A percentile compares a stretch with the other conserved stretches of the same genome.
Conservation (phyloP, 1,139 yeast genomes). For the Pichia kudriavzevii region DNA sequence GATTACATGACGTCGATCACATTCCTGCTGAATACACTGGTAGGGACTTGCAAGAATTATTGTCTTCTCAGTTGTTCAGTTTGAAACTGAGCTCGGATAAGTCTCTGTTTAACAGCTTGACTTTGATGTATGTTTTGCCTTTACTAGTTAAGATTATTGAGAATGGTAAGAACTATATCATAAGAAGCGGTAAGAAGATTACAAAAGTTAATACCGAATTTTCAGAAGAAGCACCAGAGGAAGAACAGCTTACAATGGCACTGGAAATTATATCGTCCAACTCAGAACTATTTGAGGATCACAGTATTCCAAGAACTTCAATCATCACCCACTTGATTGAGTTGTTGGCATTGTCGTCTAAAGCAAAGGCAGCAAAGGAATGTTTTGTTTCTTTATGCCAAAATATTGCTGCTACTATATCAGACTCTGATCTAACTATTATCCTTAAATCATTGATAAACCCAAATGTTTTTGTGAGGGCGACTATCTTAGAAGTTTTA, state of each 20-base stretch:
- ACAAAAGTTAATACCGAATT: constrained; percentile 47
- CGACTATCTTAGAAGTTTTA: constrained; percentile 70
- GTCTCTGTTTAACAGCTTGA: constrained; percentile 57
- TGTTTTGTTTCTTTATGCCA: constrained; percentile 72
- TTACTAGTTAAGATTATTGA: constrained; percentile 56
- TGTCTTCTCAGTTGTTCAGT: constrained; percentile 54
- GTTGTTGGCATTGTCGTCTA: constrained; percentile 65
- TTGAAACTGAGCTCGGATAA: constrained; percentile 71
- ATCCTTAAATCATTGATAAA: constrained; percentile 49
- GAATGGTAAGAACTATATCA: constrained; percentile 48
- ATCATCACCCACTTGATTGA: constrained; percentile 57
- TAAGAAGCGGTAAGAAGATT: constrained; percentile 38
- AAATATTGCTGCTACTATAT: constrained; percentile 57
- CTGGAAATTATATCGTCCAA: constrained; percentile 72
- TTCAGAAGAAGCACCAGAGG: constrained; percentile 75
- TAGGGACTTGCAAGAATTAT: constrained; percentile 46
- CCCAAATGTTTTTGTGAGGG: constrained; percentile 64
- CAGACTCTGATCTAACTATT: constrained; percentile 48
- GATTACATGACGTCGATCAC: constrained; percentile 39
- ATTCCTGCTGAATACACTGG: constrained; percentile 38
- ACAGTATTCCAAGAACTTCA: constrained; percentile 58
- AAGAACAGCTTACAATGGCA: constrained; percentile 75
- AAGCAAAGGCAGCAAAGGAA: constrained; percentile 76
- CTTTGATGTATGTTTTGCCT: constrained; percentile 71
- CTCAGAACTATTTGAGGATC: constrained; percentile 63